Conservation (phyloP, 2,329 filamentous ascomycete genomes). For the Dothiorella sarmentorum region DNA sequence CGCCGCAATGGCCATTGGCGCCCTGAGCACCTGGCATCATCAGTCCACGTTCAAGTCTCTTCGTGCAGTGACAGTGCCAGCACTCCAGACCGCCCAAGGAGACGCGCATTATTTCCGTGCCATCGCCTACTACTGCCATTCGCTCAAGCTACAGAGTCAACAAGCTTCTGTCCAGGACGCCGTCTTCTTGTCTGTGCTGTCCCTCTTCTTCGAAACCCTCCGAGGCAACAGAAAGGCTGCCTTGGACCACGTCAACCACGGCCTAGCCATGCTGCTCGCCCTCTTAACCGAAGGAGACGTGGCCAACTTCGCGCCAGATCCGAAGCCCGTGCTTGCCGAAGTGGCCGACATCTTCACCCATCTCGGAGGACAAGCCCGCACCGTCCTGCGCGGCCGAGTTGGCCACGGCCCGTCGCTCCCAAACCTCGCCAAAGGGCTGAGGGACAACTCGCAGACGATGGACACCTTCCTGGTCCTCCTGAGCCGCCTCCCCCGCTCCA, state of each 20-base stretch:
- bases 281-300: not conserved
- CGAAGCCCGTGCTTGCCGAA: not conserved
- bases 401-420: not conserved
- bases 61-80: not conserved
- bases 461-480: not conserved
- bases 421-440: not conserved
- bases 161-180: not conserved
- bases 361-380: not conserved
- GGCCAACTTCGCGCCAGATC: not conserved
- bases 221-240: not conserved
- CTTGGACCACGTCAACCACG: conserved; percentile 2
- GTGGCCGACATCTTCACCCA: not conserved
- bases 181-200: not conserved
- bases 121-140: not conserved
- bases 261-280: not conserved
- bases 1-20: not conserved
- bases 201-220: not conserved
- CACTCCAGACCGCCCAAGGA: not conserved
- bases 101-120: conserved; percentile 1
- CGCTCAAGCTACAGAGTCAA: not conserved
- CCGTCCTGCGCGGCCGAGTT: not conserved
- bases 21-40: not conserved
- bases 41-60: not conserved
- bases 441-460: not conserved
- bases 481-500: not conserved